A percentile compares a stretch with the other conserved stretches of the same genome.
Evolutionary conservation across 257 asterid species (phyloP).

Genomic region (Solanum clarkiae): DNA sequence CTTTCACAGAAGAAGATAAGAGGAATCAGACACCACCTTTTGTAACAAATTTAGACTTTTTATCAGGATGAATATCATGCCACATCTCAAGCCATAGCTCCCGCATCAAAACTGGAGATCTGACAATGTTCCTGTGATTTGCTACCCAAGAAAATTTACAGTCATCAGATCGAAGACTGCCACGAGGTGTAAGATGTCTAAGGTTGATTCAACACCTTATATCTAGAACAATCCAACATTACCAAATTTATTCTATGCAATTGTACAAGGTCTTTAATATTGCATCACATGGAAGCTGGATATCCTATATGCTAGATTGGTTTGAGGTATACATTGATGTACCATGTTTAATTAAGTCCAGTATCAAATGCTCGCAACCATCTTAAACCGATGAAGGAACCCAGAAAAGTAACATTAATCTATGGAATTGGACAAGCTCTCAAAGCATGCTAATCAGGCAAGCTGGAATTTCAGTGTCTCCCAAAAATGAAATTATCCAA

Average conservation of each 20-base stretch:
- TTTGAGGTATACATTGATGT: background rate
- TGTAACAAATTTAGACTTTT: conserved; percentile 65
- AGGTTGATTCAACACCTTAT: background rate
- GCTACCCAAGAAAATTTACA: conserved; percentile 41
- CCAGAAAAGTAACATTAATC: background rate
- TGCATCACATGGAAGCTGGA: background rate
- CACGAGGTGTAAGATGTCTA: background rate
- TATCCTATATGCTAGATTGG: background rate
- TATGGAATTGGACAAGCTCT: background rate
- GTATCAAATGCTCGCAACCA: background rate
- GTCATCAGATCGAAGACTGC: background rate
- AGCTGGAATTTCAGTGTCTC: background rate
- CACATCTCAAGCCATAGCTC: conserved; percentile 99
- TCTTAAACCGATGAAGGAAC: background rate
- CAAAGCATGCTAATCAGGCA: background rate
- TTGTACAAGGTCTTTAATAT: background rate
- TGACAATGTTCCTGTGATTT: conserved; percentile 89
- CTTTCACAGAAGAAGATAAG: background rate
- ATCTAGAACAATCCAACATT: background rate
- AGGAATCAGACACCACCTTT: conserved; percentile 40
- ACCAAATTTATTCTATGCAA: background rate
- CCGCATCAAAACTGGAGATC: conserved; percentile 84
- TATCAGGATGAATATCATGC: conserved; percentile 95
- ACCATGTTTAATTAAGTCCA: background rate
- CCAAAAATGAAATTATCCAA: background rate